Conservation (phyloP, 768 basidiomycete species). For the Mycena capillaripes region DNA sequence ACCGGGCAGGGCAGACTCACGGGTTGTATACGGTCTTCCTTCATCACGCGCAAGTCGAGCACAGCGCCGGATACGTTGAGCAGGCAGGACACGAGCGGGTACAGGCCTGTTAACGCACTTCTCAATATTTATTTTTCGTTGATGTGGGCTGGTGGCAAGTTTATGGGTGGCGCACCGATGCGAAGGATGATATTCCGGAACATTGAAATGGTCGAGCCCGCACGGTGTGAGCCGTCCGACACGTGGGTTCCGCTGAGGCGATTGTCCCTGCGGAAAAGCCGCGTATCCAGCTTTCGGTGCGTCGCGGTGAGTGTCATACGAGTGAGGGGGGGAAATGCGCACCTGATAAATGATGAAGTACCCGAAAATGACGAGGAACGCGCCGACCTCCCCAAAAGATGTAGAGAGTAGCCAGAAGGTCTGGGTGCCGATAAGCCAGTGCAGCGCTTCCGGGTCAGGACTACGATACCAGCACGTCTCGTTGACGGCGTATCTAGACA, state of each 20-base stretch:
- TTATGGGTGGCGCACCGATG: neutral
- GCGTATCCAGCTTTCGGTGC: neutral
- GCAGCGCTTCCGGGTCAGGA: conserved; percentile 26
- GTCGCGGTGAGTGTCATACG: neutral
- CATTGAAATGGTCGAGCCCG: neutral
- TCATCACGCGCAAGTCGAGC: neutral
- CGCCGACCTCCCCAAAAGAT: conserved; percentile 39
- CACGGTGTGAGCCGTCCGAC: neutral
- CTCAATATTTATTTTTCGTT: neutral
- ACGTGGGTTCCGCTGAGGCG: neutral
- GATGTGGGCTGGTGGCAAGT: neutral
- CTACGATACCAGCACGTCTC: conserved; percentile 42
- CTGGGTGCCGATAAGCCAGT: conserved; percentile 43
- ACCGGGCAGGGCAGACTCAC: neutral
- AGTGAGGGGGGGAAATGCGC: neutral
- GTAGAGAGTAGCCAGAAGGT: conserved; percentile 42
- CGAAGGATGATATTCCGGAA: neutral
- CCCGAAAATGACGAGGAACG: conserved; percentile 31
- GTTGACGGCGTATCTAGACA: neutral
- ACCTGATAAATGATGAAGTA: conserved; percentile 37
- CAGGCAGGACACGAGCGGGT: neutral
- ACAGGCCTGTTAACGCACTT: neutral
- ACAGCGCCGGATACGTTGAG: neutral
- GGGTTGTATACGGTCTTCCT: neutral
- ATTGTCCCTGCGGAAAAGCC: neutral